Conservation (phyloP, 257 asterid species). For the Primulina eburnea region DNA sequence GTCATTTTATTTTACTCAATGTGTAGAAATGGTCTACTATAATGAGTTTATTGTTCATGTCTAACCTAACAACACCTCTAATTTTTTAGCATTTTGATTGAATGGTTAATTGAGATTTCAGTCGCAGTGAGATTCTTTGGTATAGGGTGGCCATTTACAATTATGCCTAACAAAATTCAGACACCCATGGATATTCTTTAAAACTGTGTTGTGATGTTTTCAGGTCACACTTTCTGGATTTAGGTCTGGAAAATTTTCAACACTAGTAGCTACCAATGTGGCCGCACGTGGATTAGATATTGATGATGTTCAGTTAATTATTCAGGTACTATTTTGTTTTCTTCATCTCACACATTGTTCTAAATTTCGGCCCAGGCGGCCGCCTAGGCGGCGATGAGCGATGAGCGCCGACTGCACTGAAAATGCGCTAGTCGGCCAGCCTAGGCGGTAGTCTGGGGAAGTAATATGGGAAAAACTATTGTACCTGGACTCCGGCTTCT, state of each 20-base stretch:
- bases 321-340: conserved; percentile 55
- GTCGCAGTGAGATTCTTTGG: neutral
- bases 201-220: conserved; percentile 18
- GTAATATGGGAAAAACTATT: too few relatives aligned
- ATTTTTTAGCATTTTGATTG: neutral
- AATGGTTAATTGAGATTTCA: neutral
- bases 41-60: too few relatives aligned
- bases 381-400: too few relatives aligned
- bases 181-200: neutral
- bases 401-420: too few relatives aligned
- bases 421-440: too few relatives aligned
- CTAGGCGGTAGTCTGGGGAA: too few relatives aligned
- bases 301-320: conserved; percentile 88
- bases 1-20: neutral
- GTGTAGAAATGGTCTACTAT: neutral
- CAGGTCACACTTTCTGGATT: conserved; percentile 87
- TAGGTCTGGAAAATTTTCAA: conserved; percentile 80
- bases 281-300: conserved; percentile 99
- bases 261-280: conserved; percentile 92
- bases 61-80: neutral
- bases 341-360: neutral
- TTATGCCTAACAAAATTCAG: neutral
- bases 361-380: too few relatives aligned
- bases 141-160: neutral
- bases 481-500: too few relatives aligned